phyloP scores from a whole-genome alignment of 805 yeast species.

The Candida easanensis region DNA sequence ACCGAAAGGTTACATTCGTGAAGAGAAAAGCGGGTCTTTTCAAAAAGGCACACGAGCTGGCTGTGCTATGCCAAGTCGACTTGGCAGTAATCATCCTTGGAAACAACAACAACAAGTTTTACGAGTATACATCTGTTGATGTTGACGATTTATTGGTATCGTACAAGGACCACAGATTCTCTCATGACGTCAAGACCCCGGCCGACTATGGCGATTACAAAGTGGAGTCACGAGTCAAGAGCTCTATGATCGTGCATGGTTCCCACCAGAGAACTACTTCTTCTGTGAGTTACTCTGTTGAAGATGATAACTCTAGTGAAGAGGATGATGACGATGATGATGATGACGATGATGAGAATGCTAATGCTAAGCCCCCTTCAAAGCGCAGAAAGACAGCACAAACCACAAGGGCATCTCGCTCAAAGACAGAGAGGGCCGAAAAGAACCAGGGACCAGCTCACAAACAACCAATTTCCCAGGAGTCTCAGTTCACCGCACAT shows the following conservation, averaged over 20 bases:
- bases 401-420: background rate
- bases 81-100: constrained; percentile 88
- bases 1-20: constrained; percentile 81
- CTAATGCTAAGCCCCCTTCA: constrained; percentile 1
- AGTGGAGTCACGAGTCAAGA: constrained; percentile 31
- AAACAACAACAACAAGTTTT: constrained; percentile 69
- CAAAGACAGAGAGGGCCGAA: background rate
- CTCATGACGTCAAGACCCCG: constrained; percentile 64
- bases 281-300: constrained; percentile 16
- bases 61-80: constrained; percentile 90
- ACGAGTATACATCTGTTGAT: constrained; percentile 78
- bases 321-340: constrained; percentile 20
- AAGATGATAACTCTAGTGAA: constrained; percentile 15
- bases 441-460: background rate
- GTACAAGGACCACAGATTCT: constrained; percentile 31
- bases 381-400: constrained; percentile 8
- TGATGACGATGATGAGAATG: constrained; percentile 17
- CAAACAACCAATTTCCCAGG: background rate
- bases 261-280: constrained; percentile 18
- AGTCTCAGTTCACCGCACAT: background rate
- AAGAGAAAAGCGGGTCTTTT: constrained; percentile 94
- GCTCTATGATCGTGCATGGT: background rate
- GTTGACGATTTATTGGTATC: constrained; percentile 46
- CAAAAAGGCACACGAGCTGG: constrained; percentile 57
- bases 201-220: constrained; percentile 62